Conservation (phyloP, 2,329 filamentous ascomycete species). For the Dactylellina cionopaga region DNA sequence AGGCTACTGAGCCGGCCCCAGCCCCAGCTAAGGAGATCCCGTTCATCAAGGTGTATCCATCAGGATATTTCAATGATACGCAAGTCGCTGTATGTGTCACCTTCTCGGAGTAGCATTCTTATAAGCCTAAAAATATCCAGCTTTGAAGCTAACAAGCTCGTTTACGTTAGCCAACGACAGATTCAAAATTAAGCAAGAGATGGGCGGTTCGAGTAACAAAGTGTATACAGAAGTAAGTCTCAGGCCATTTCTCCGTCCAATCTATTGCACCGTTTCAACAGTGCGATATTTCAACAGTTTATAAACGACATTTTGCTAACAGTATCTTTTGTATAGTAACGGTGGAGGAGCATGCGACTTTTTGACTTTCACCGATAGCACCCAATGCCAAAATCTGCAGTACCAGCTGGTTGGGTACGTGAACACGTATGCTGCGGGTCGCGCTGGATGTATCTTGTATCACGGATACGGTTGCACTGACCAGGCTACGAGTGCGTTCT, state of each 20-base stretch:
- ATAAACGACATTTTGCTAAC: not conserved
- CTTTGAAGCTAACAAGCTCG: too few species aligned
- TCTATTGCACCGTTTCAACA: too few species aligned
- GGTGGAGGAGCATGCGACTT: not conserved
- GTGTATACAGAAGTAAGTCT: not conserved
- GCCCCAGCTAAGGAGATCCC: too few species aligned
- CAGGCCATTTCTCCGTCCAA: too few species aligned
- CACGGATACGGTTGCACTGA: not conserved
- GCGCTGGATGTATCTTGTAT: not conserved
- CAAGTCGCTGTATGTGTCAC: too few species aligned
- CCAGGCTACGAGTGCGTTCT: not conserved
- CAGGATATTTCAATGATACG: too few species aligned
- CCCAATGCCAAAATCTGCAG: not conserved
- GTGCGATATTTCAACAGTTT: too few species aligned
- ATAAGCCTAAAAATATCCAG: too few species aligned
- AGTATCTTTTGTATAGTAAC: not conserved
- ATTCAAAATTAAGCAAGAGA: not conserved
- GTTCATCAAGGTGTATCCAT: too few species aligned
- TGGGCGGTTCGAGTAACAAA: not conserved
- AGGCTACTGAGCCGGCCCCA: not conserved
- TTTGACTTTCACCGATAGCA: not conserved
- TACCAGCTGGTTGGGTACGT: not conserved
- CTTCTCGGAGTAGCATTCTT: too few species aligned
- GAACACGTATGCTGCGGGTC: not conserved
- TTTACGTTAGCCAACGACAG: too few species aligned